Evolutionary conservation across 202 grass and related monocot species (phyloP).

Genomic region (Panicum hallii): DNA sequence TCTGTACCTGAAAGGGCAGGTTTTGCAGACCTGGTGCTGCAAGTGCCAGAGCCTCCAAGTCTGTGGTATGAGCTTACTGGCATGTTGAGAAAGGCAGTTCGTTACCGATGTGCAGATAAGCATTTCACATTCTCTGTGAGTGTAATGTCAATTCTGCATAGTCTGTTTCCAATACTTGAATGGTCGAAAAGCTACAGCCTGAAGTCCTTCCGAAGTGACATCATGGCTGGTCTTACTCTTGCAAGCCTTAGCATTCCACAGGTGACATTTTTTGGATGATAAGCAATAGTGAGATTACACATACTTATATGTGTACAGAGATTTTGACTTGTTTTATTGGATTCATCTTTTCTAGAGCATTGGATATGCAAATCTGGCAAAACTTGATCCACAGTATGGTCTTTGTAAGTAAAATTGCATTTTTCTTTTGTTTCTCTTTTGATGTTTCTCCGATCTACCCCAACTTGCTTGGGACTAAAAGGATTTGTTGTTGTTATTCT

Average conservation of each 20-base stretch:
- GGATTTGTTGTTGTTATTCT: not conserved
- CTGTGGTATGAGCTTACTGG: slow-evolving; percentile 10
- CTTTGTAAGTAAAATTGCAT: slow-evolving; percentile 12
- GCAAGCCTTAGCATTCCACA: slow-evolving; percentile 26
- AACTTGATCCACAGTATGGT: slow-evolving; percentile 33
- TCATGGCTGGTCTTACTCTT: slow-evolving; percentile 25
- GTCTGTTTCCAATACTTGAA: slow-evolving; percentile 30
- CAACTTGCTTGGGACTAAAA: not conserved
- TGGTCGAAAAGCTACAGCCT: slow-evolving; percentile 22
- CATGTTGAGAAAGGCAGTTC: slow-evolving; percentile 10
- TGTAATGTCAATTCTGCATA: slow-evolving; percentile 21
- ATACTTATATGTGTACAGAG: not conserved
- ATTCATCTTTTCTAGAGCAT: slow-evolving; percentile 27
- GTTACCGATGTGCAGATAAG: not conserved
- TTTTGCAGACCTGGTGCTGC: slow-evolving; percentile 27
- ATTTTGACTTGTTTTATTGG: not conserved
- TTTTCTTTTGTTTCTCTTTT: not conserved
- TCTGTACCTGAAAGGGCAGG: slow-evolving; percentile 5
- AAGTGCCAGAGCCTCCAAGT: slow-evolving; percentile 25
- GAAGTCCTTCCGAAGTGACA: slow-evolving; percentile 3
- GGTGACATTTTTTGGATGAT: not conserved
- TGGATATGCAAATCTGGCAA: slow-evolving; percentile 31
- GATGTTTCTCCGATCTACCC: not conserved
- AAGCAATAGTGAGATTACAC: not conserved
- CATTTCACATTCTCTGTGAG: slow-evolving; percentile 2